Base-by-base conservation (phyloP, 345 rosid species). In the Reutealis trisperma region DNA sequence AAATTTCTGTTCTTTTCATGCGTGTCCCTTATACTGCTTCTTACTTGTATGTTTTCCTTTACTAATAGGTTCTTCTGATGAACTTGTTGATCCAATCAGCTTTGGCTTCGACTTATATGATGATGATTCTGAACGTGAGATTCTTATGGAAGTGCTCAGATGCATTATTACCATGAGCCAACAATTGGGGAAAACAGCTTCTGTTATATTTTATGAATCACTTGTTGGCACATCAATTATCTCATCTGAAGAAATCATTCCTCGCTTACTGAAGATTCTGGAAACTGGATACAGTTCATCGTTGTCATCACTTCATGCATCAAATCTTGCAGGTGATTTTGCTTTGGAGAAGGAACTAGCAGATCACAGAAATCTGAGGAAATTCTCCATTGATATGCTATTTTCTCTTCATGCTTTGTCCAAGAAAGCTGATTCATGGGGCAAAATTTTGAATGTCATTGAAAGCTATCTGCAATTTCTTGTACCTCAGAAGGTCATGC, bases 161-260 rank as follows among this genome's bases (percentile, higher is more conserved):
- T 92, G 98, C 77, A 84, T 84, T 41, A 68, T 70, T 59, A 86
- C 81, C 81, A 81, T 92, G 74, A 88, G 90, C 86, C 94, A 93
- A 80, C 96, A 90, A 76, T 81, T 93, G 79, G 96, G 99, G 49
- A 89, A 88, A 86, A 79, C 89, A 34, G 87, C 93, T 75, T 88
- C 94, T 77, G 88, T 92, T 64, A 80, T 96, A 78, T 87, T 89
- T 86, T 93, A 93, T 77, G 97, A 93, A 87, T 86, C 93, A 67
- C 74, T 89, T 76, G 83, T 88, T 80, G 85, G 93, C 78, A 84
- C 73, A 63, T 83, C 85, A n/a, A 49, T 71, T 73, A 84, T 93
- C 74, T 87, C 92, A 71, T 80, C 88, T 62, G 96, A 96, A 55
- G 99, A 96, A 67, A 82, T 91, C 82, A 85, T 90, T 83, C 88